Conservation (phyloP, 768 basidiomycete genomes). For the Rhodotorula sphaerocarpa region DNA sequence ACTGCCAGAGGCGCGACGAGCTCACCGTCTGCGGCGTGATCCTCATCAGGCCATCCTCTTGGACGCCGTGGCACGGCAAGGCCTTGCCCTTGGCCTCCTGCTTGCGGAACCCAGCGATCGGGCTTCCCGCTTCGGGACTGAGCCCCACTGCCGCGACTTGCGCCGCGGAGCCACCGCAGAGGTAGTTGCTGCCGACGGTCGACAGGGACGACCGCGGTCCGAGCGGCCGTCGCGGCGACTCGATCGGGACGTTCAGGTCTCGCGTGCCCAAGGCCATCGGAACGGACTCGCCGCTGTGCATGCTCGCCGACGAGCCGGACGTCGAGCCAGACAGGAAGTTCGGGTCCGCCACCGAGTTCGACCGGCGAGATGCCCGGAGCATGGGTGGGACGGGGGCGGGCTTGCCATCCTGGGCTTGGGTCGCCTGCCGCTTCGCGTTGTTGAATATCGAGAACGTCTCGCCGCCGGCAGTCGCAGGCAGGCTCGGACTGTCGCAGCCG, state of each 20-base stretch:
- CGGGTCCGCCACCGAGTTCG: conserved; percentile 32
- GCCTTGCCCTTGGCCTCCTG: conserved; percentile 89
- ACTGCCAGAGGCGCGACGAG: conserved; percentile 36
- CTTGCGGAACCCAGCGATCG: conserved; percentile 75
- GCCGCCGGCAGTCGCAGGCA: not conserved
- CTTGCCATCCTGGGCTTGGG: conserved; percentile 29
- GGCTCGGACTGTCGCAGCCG: not conserved
- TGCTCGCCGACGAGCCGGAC: not conserved
- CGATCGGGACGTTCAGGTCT: conserved; percentile 23
- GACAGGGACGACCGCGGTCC: conserved; percentile 1
- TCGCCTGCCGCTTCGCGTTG: conserved; percentile 32
- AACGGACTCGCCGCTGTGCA: not conserved
- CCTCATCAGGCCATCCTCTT: conserved; percentile 91
- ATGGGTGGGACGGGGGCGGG: conserved; percentile 6
- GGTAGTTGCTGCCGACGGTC: conserved; percentile 8
- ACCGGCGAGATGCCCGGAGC: conserved; percentile 10
- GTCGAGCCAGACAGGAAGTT: not conserved
- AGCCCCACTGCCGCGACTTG: conserved; percentile 8
- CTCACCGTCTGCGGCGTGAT: conserved; percentile 70
- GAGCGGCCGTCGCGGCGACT: conserved; percentile 18
- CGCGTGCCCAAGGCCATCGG: not conserved
- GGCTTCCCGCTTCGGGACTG: conserved; percentile 46
- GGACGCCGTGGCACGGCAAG: conserved; percentile 83
- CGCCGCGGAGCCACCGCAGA: not conserved
- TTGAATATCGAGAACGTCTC: conserved; percentile 2